phyloP scores from a whole-genome alignment of 2,329 filamentous ascomycete genomes.

The Fusarium pseudograminearum region DNA sequence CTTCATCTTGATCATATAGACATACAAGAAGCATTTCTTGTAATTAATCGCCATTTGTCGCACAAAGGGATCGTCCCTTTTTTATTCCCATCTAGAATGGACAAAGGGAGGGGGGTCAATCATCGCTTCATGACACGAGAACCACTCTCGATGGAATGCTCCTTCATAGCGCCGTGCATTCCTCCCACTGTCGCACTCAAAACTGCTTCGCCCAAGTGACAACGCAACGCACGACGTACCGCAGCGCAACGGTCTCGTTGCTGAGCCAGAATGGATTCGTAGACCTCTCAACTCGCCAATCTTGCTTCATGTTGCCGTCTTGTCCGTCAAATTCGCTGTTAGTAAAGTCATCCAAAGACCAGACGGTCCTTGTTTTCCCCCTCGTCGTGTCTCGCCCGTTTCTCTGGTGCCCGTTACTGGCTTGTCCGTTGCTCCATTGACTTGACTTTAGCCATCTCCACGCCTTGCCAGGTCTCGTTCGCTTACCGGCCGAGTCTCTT shows the following conservation, averaged over 20 bases:
- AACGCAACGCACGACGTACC: background rate
- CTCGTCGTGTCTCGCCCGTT: constrained; percentile 44
- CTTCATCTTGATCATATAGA: background rate
- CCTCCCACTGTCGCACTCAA: constrained; percentile 41
- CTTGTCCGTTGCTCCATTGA: constrained; percentile 41
- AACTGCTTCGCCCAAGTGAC: constrained; percentile 32
- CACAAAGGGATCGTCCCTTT: constrained; percentile 31
- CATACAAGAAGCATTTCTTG: background rate
- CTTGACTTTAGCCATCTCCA: constrained; percentile 43
- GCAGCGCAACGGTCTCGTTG: constrained; percentile 43
- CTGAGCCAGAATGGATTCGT: constrained; percentile 43
- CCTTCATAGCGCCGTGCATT: constrained; percentile 48
- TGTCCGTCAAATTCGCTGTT: constrained; percentile 7
- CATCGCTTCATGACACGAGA: constrained; percentile 34
- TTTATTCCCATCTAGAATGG: constrained; percentile 15
- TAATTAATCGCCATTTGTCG: constrained; percentile 15
- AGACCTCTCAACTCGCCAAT: constrained; percentile 27
- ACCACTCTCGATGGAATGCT: constrained; percentile 47
- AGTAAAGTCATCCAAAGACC: constrained; percentile 20
- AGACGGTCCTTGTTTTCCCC: constrained; percentile 22
- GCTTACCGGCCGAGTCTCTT: constrained; percentile 40
- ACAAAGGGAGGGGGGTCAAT: constrained; percentile 36
- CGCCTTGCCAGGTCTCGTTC: constrained; percentile 42
- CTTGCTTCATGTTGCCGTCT: constrained; percentile 7
- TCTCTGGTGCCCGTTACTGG: constrained; percentile 41